Conservation (phyloP, 2,329 filamentous ascomycete species). For the Penicillium sp. region DNA sequence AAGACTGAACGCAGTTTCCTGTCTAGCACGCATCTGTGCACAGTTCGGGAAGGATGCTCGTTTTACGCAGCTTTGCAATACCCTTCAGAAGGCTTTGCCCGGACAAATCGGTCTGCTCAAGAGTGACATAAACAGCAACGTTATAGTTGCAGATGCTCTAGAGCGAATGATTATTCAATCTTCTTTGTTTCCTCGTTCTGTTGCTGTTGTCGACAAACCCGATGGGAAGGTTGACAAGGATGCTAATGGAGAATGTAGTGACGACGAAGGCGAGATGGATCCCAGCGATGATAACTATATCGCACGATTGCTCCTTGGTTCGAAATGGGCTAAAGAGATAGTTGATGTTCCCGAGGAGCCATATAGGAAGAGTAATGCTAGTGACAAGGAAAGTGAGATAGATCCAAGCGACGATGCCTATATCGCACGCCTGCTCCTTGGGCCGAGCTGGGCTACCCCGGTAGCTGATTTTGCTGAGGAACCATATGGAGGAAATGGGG, state of each 20-base stretch:
- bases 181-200: neutral
- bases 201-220: too few species aligned
- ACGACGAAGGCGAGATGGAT: neutral
- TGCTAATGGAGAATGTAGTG: neutral
- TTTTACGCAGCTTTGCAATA: neutral
- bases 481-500: neutral
- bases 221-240: neutral
- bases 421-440: neutral
- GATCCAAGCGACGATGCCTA: neutral
- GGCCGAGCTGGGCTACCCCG: neutral
- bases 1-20: neutral
- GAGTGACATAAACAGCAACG: neutral
- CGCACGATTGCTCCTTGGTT: neutral
- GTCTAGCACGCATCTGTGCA: neutral
- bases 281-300: neutral
- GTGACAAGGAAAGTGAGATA: neutral
- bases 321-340: neutral
- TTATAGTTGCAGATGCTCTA: constrained; percentile 1
- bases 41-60: neutral
- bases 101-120: neutral
- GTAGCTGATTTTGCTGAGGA: neutral
- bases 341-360: neutral
- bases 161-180: neutral
- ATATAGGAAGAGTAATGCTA: too few species aligned
- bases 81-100: neutral